Evolutionary conservation across 768 basidiomycete species (phyloP).

Genomic region (Lactifluus piperatus): DNA sequence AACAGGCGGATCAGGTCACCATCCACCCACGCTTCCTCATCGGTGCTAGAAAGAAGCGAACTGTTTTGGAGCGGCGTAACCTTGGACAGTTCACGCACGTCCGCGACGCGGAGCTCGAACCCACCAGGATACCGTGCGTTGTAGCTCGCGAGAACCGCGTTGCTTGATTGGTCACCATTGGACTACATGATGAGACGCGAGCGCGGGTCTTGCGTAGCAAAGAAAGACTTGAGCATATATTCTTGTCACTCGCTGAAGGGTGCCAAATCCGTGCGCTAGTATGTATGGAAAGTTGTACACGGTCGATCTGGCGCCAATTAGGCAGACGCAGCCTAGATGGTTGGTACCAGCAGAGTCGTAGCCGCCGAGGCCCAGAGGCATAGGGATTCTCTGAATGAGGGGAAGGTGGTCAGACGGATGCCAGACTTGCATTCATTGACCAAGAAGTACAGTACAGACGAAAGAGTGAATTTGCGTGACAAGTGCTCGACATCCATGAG

Average conservation of each 20-base stretch:
- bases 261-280: constrained; percentile 88
- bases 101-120: constrained; percentile 61
- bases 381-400: too few species aligned
- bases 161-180: constrained; percentile 60
- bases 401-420: too few species aligned
- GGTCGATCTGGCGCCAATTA: constrained; percentile 27
- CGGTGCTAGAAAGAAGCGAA: constrained; percentile 46
- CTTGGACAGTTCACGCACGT: constrained; percentile 55
- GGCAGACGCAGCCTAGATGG: constrained; percentile 18
- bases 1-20: constrained; percentile 87
- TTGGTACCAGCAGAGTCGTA: constrained; percentile 89
- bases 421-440: too few species aligned
- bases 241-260: constrained; percentile 78
- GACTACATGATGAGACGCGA: constrained; percentile 87
- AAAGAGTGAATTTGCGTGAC: too few species aligned
- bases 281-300: constrained; percentile 75
- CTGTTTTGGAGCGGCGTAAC: constrained; percentile 74
- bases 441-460: too few species aligned
- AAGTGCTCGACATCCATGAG: too few species aligned
- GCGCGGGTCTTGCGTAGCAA: constrained; percentile 73
- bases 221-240: constrained; percentile 87
- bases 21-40: constrained; percentile 87
- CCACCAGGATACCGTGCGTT: constrained; percentile 53
- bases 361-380: constrained; percentile 80
- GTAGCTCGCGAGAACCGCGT: constrained; percentile 54